Evolutionary conservation across 495 filamentous ascomycete species (phyloP), one percentile per base, ranked within the genome.

Genomic region (Platismatia glauca): DNA sequence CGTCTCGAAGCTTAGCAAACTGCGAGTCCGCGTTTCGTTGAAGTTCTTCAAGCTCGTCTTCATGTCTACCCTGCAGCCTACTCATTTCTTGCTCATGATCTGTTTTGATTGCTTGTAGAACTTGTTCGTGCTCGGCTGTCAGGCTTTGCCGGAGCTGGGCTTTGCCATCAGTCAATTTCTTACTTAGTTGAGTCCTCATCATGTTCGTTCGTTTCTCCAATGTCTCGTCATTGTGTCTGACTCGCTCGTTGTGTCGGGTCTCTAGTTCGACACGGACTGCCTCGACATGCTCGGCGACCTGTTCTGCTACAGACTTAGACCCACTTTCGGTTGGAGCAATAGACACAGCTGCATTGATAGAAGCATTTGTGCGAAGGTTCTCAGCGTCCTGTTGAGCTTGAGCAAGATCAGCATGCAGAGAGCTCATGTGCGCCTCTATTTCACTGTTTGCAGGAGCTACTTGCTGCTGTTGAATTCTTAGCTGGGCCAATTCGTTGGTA

Each of bases 141-240:
- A 69, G 29, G 67, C 76, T 67, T 64, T 83, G 75, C 62, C 81
- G 82, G 12, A 76, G 68, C 44, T 74, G 68, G 41, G 76, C 73
- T 53, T 73, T 80, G 29, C 82, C 77, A 62, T 93, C 88, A 7
- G 73, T 77, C 8, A 95, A 76, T 69, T 86, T 89, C 67, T 81
- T 85, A 61, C 85, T 88, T 63, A 89, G 82, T 15, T 80, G 73
- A 24, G 79, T 79, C 71, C 89, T 92, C 81, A 94, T 83, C 69
- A 81, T 84, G 11, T 91, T 86, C 1, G 86, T 81, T 37, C 89
- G 81, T 60, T 79, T 76, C 66, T 88, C 85, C 58, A 88, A 71
- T 60, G 82, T 86, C 0, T 85, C 79, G 60, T 87, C 83, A 20
- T 77, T 76, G 62, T 83, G 81, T 52, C 78, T 72, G 41, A 86